Conservation (phyloP, 2,329 filamentous ascomycete genomes). For the Botrytis pseudocinerea region DNA sequence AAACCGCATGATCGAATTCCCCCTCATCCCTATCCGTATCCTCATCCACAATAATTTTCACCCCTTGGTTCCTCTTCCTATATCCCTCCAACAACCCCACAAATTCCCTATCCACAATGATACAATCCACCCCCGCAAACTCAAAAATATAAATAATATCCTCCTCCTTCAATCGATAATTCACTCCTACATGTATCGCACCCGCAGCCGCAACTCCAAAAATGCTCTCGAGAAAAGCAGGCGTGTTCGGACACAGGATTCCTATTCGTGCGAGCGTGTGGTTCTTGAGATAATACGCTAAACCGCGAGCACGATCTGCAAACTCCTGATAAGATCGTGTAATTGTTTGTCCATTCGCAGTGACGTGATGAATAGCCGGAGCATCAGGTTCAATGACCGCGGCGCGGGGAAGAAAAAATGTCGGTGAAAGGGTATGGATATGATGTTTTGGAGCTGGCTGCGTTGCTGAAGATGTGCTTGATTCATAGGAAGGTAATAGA, state of each 20-base stretch:
- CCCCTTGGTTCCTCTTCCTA: constrained; percentile 56
- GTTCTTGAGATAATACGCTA: constrained; percentile 84
- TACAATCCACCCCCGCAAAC: constrained; percentile 80
- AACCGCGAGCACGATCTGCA: constrained; percentile 79
- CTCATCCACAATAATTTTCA: constrained; percentile 74
- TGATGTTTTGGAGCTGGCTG: constrained; percentile 39
- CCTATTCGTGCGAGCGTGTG: constrained; percentile 75
- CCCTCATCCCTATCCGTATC: constrained; percentile 80
- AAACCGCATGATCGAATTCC: constrained; percentile 78
- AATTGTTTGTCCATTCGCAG: constrained; percentile 71
- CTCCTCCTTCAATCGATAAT: constrained; percentile 75
- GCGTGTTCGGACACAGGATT: constrained; percentile 87
- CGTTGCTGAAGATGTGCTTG: constrained; percentile 21
- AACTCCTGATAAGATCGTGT: constrained; percentile 78
- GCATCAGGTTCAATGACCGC: constrained; percentile 86
- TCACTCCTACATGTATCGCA: constrained; percentile 72
- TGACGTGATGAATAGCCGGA: constrained; percentile 82
- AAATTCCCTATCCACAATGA: constrained; percentile 86
- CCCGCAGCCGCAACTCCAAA: constrained; percentile 85
- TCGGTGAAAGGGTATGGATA: constrained; percentile 80
- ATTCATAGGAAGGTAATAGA: constrained; percentile 45
- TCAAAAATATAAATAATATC: constrained; percentile 91
- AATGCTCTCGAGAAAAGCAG: constrained; percentile 87
- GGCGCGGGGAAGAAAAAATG: constrained; percentile 81
- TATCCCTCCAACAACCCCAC: constrained; percentile 68